Evolutionary conservation across 108 stramenopile genomes (phyloP).

Genomic region (Fragilariopsis cylindrus): DNA sequence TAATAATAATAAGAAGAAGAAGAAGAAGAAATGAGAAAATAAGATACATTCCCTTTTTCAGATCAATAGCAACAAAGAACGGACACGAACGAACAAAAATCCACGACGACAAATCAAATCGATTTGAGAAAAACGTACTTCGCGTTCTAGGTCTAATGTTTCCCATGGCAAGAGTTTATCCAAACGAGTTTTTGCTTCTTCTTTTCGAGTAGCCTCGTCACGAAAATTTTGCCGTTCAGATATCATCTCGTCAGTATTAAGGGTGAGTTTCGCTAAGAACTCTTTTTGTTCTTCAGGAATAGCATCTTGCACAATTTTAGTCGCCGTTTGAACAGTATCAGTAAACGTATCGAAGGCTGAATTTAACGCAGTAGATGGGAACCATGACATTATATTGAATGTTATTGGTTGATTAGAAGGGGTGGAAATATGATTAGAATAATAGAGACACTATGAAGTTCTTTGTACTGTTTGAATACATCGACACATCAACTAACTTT

Average conservation of each 20-base stretch:
- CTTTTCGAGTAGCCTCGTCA: constrained; percentile 69
- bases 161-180: constrained; percentile 82
- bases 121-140: constrained; percentile 14
- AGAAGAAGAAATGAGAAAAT: not conserved
- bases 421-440: too few species aligned
- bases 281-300: constrained; percentile 54
- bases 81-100: too few species aligned
- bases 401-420: too few species aligned
- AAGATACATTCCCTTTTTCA: not conserved
- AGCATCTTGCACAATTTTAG: constrained; percentile 37
- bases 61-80: not conserved
- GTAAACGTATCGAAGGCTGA: constrained; percentile 17
- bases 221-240: constrained; percentile 67
- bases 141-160: constrained; percentile 78
- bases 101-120: too few species aligned
- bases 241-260: constrained; percentile 73
- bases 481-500: not conserved
- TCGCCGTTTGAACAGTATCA: constrained; percentile 20
- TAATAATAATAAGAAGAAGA: not conserved
- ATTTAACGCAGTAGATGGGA: not conserved
- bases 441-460: too few species aligned
- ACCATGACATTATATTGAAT: constrained; percentile 28
- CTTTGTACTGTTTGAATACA: too few species aligned
- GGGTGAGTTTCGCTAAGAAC: constrained; percentile 72
- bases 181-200: constrained; percentile 57